Evolutionary conservation across 768 basidiomycete species (phyloP), one percentile per base, ranked within the genome.

Genomic region (Lactifluus subvellereus): DNA sequence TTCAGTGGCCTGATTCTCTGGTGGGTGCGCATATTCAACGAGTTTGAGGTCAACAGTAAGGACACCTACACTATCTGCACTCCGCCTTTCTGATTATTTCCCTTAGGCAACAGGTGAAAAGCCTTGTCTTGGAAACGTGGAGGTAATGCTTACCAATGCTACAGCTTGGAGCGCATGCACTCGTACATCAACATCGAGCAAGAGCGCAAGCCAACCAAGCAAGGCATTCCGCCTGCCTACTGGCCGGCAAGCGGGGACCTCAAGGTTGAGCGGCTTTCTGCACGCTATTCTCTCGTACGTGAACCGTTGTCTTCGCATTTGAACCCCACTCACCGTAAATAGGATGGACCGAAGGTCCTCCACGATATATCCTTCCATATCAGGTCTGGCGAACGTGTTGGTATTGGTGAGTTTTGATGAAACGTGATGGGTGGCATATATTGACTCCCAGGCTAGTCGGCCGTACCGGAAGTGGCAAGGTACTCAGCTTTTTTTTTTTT

Each of bases 161-260:
- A 54, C 56, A 79, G 81, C 61, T 60, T 80, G 52, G 78, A 84
- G 69, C 77, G 84, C 48, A 77, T 86, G 49, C 74, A 80, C 51
- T 80, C 80, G 51, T 86, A 84, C 67, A 70, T 85, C 42, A 71
- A 75, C n/a, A 82, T 84, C 47, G 83, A 84, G 54, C 81, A 82
- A 61, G 85, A 86, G 69, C 77, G 78, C 0, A 73, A 75, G 57
- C 65, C 77, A 0, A 75, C 74, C 0, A 64, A 72, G 32, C 64
- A 73, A 6, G 79, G 79, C 3, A 69, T 77, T n/a, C 85, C 85
- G 4, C 84, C 85, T 5, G 84, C 85, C 0, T 81, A 84, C 60
- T 87, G 85, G 85, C 85, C 85, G 4, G 76, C 84, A 1, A 81
- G 80, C 33, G 85, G 85, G 1, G 72, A 77, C 13, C 73, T 86